A percentile compares a stretch with the other conserved stretches of the same genome.
These are phyloP conservation scores for Aspergillus costaricaensis DNA, from an alignment of 2,329 filamentous ascomycete species.

Conservation along the genomic window DNA sequence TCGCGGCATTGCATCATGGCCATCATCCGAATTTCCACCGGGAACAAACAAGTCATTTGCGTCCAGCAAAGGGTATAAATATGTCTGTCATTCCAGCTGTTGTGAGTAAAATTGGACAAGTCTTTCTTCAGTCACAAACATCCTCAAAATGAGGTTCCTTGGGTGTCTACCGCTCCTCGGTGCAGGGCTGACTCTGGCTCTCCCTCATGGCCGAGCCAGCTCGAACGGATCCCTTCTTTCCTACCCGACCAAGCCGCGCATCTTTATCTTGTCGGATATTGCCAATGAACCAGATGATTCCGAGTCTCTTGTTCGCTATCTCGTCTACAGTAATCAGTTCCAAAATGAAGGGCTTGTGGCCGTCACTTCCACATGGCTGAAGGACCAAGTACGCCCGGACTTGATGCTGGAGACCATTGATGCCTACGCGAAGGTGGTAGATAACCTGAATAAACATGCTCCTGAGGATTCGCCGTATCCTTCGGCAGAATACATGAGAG, in stretches of 20 bases:
- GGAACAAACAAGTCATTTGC: background rate
- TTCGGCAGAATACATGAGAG: slow-evolving; percentile 36
- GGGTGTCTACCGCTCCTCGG: background rate
- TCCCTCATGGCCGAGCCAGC: background rate
- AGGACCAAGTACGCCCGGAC: slow-evolving; percentile 41
- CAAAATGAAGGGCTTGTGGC: slow-evolving; percentile 48
- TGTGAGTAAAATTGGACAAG: background rate
- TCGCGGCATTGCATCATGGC: background rate
- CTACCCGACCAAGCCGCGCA: slow-evolving; percentile 7
- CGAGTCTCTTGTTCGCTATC: slow-evolving; percentile 33
- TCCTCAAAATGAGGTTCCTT: background rate
- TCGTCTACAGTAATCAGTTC: slow-evolving; percentile 52
- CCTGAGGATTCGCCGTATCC: slow-evolving; percentile 49
- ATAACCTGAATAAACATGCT: slow-evolving; percentile 53
- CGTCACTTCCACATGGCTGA: slow-evolving; percentile 50
- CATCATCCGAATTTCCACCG: background rate
- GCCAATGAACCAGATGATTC: slow-evolving; percentile 51
- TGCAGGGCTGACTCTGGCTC: background rate
- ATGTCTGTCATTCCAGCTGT: background rate
- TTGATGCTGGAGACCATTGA: slow-evolving; percentile 49
- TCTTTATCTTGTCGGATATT: slow-evolving; percentile 49
- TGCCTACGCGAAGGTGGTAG: slow-evolving; percentile 46
- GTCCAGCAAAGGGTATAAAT: background rate
- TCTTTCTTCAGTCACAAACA: background rate
- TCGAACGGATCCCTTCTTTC: background rate